Base-by-base conservation (phyloP, 257 asterid species). In the Przewalskia tangutica region DNA sequence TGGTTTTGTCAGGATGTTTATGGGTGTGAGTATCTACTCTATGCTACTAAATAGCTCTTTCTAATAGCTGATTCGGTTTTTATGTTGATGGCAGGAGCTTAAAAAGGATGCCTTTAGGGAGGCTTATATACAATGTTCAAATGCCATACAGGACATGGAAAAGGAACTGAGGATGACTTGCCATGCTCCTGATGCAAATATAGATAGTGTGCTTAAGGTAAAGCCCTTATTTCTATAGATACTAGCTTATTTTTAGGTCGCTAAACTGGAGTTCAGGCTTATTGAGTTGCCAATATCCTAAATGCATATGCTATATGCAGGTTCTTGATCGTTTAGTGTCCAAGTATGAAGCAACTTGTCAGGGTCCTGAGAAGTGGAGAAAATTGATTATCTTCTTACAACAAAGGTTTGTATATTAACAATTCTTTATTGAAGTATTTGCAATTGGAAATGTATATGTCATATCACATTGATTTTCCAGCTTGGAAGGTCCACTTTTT, bases 291-390 rank as follows among this genome's bases (percentile, higher is more conserved):
- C 34, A 50, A 50, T 23, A n/a, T 27, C 62, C 46, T 75, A 27
- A 23, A 75, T 75, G 59, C 42, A 46, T 78, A 4, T 27, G 51
- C 46, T 36, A 78, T 62, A 62, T 85, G 58, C 92, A 96, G 99
- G 94, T 92, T 81, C 91, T 96, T 85, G 98, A 96, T 86, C 90
- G 88, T 18, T 94, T 92, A 67, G 77, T 94, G 83, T 85, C 94
- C 71, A 93, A 94, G 86, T 96, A 94, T 60, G 99, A 96, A 78
- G 82, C 90, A 66, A 86, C 91, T 71, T 92, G 95, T 81, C 97
- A 96, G 77, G 99, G 99, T 84, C 99, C 99, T 14, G 99, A 94
- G 82, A 96, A 96, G 86, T 94, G 98, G 99, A 87, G 83, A 77
- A 96, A 91, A 89, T 93, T 94, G 70, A 87, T 89, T 60, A 46